Conservation (phyloP, 2,329 filamentous ascomycete species). For the Orbilia brochopaga region DNA sequence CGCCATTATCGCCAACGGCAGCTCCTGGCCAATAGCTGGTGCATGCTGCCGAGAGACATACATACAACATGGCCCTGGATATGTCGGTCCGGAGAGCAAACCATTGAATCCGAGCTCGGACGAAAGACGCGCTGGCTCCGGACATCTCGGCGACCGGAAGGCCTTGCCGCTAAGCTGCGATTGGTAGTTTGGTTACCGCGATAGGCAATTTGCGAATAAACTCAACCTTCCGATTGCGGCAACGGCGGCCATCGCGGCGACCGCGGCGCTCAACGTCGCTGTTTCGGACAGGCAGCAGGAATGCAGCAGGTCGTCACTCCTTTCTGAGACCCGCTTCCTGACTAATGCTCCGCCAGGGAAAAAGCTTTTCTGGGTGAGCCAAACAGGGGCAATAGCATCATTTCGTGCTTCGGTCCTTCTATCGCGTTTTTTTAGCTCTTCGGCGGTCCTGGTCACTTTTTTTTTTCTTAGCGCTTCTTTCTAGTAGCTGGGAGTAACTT, state of each 20-base stretch:
- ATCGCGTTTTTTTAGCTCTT: constrained; percentile 16
- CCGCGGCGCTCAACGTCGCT: constrained; percentile 4
- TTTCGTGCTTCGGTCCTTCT: constrained; percentile 22
- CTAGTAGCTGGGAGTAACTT: constrained; percentile 7
- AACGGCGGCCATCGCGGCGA: not conserved
- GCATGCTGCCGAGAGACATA: constrained; percentile 36
- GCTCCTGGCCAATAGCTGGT: constrained; percentile 46
- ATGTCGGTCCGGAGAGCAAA: not conserved
- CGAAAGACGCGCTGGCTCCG: constrained; percentile 47
- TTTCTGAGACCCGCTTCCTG: constrained; percentile 9
- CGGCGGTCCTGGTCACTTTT: constrained; percentile 17
- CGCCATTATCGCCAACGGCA: not conserved
- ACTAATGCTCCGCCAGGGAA: constrained; percentile 21
- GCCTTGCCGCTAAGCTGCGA: constrained; percentile 12
- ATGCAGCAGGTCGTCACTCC: not conserved
- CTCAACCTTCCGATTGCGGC: not conserved
- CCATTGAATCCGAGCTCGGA: constrained; percentile 47
- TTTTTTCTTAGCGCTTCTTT: not conserved
- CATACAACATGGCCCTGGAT: not conserved
- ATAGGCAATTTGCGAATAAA: not conserved
- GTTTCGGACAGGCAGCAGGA: not conserved
- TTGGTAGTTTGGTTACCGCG: constrained; percentile 9
- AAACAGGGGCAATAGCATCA: constrained; percentile 50
- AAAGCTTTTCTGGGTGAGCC: constrained; percentile 1
- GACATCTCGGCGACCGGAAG: constrained; percentile 42